Percentiles rank a stretch among this genome's conserved stretches.
Conservation (phyloP, 371 early-diverging fungal genomes). For the Entomophthora muscae region DNA sequence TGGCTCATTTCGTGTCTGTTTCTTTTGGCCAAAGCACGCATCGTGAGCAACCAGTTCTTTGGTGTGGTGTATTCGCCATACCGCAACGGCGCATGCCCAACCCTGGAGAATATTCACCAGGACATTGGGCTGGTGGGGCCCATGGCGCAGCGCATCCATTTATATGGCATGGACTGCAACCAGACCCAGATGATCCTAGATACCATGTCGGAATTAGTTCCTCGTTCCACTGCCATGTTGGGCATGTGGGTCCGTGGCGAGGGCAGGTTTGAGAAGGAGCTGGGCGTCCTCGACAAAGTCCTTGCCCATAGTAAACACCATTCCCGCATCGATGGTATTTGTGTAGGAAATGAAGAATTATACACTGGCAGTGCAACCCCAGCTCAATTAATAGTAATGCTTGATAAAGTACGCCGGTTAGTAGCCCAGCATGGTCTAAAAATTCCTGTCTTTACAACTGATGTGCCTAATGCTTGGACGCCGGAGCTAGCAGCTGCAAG, state of each 20-base stretch:
- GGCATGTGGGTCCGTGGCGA: constrained; percentile 1
- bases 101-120: background rate
- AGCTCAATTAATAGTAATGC: background rate
- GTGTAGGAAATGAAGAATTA: constrained; percentile 2
- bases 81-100: background rate
- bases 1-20: too few relatives aligned
- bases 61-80: background rate
- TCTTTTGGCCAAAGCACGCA: too few relatives aligned
- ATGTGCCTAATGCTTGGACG: background rate
- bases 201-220: background rate
- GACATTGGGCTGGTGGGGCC: background rate
- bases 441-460: background rate
- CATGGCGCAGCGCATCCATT: background rate
- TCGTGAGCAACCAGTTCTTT: background rate
- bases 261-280: background rate
- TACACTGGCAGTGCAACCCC: background rate
- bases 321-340: background rate
- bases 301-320: background rate
- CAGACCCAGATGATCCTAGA: background rate
- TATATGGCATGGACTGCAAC: background rate
- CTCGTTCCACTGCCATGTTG: background rate
- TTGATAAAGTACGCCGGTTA: background rate
- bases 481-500: background rate
- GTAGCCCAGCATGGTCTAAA: background rate
- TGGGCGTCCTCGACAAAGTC: background rate